These are phyloP conservation scores for Xylariaceae sp. DNA, from an alignment of 2,329 filamentous ascomycete species.

Conservation along the genomic window DNA sequence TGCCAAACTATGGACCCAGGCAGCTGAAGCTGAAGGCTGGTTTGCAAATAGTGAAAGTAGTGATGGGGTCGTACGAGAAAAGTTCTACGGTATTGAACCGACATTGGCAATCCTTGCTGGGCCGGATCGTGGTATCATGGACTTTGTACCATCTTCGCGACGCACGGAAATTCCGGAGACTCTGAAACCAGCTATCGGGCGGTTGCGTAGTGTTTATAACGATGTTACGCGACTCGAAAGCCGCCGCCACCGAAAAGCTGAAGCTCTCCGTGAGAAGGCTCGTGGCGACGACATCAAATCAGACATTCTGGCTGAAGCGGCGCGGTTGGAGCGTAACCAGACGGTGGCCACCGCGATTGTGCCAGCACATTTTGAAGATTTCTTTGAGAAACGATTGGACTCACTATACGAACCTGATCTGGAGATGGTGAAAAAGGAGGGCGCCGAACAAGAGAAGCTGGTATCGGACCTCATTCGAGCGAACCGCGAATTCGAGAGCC, in stretches of 20 bases:
- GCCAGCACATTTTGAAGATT: slow-evolving; percentile 87
- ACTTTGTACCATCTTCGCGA: slow-evolving; percentile 87
- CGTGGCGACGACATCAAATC: slow-evolving; percentile 88
- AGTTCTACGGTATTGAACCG: slow-evolving; percentile 77
- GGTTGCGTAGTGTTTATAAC: slow-evolving; percentile 80
- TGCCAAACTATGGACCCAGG: slow-evolving; percentile 74
- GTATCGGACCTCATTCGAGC: slow-evolving; percentile 73
- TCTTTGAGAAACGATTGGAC: slow-evolving; percentile 84
- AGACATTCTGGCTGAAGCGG: slow-evolving; percentile 82
- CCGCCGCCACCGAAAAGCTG: slow-evolving; percentile 78
- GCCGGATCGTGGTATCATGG: slow-evolving; percentile 80
- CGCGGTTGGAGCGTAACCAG: slow-evolving; percentile 83
- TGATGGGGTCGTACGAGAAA: slow-evolving; percentile 72
- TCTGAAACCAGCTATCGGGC: slow-evolving; percentile 79
- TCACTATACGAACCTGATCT: slow-evolving; percentile 79
- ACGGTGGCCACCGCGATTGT: slow-evolving; percentile 80
- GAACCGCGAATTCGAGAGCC: slow-evolving; percentile 79
- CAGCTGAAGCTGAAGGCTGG: slow-evolving; percentile 84
- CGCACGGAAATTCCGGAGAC: slow-evolving; percentile 79
- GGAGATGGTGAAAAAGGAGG: slow-evolving; percentile 73
- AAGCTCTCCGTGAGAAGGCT: slow-evolving; percentile 78
- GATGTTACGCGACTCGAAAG: slow-evolving; percentile 86
- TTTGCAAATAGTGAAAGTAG: slow-evolving; percentile 69
- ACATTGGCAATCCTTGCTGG: slow-evolving; percentile 79
- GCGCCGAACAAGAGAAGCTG: slow-evolving; percentile 76